Evolutionary conservation across 2,329 filamentous ascomycete genomes (phyloP), one percentile per base, ranked within the genome.

Genomic region (Hypoxylon sp.): DNA sequence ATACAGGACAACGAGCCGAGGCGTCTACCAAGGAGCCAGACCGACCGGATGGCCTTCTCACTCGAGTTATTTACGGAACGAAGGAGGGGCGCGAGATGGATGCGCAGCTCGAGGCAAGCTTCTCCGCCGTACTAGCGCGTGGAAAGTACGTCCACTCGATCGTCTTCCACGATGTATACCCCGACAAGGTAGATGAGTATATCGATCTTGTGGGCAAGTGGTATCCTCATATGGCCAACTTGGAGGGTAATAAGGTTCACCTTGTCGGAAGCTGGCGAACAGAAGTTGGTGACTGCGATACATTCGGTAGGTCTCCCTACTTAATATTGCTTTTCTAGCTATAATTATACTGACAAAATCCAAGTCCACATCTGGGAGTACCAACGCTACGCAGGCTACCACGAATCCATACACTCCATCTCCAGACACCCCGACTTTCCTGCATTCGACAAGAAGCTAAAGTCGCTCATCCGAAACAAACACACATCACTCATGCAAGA

Each of bases 291-390:
- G 93, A 99, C 66, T 95, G 91, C 70, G 91, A 99, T 68, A 97
- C 92, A 0, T 99, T 99, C 75, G 63, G 65, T 67, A 43, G 11
- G 61, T 57, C 30, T 30, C 27, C n/a, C n/a, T n/a, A 13, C 5
- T 13, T 15, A 9, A 9, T 15, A 5, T 8, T 20, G 23, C 16
- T 17, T 27, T 30, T 21, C 16, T 29, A 13, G 17, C 7, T n/a
- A n/a, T n/a, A n/a, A n/a, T n/a, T n/a, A n/a, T n/a, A n/a, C n/a
- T n/a, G n/a, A n/a, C n/a, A n/a, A n/a, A n/a, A 64, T 16, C 21
- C 23, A 27, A 97, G 94, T 99, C 40, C 94, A 99, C 71, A 99
- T 99, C 67, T 99, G 94, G 94, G 94, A 99, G 73, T 99, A 99
- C 73, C 92, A 97, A 74, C 88, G 92, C 65, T 99, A 97, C 75